phyloP scores from a whole-genome alignment of 2,329 filamentous ascomycete genomes.

The Venturia oleaginea region DNA sequence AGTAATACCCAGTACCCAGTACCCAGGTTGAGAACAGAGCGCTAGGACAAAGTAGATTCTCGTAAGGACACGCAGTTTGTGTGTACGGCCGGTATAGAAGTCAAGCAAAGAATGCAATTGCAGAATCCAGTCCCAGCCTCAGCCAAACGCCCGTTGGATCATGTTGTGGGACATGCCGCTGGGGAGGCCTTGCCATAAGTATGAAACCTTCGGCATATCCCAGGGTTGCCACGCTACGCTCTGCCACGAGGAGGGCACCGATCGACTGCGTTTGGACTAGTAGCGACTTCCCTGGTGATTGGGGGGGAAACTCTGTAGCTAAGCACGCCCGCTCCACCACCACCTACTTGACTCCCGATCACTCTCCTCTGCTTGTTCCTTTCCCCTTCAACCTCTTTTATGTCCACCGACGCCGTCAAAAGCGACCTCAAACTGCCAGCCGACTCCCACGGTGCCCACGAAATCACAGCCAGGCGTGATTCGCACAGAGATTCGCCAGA shows the following conservation, averaged over 20 bases:
- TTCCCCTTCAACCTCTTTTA: slow-evolving; percentile 3
- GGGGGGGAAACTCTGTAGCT: not conserved
- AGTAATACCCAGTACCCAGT: too few species aligned
- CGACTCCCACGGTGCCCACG: not conserved
- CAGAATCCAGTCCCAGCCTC: not conserved
- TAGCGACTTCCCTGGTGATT: not conserved
- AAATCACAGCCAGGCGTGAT: not conserved
- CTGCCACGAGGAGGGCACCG: slow-evolving; percentile 3
- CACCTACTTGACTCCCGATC: not conserved
- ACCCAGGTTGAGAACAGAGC: not conserved
- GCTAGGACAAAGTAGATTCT: not conserved
- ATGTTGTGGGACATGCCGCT: not conserved
- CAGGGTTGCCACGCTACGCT: not conserved
- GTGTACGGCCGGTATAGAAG: not conserved
- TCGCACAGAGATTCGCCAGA: not conserved
- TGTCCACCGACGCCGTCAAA: slow-evolving; percentile 6
- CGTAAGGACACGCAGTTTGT: not conserved
- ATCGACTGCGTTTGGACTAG: not conserved
- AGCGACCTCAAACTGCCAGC: not conserved
- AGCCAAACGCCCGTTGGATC: not conserved
- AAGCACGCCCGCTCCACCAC: not conserved
- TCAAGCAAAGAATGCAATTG: not conserved
- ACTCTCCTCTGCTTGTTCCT: not conserved
- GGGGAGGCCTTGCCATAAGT: not conserved
- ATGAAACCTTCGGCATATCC: slow-evolving; percentile 3